Conservation (phyloP, 139 green algal genomes). For the Nannochloris sp. region DNA sequence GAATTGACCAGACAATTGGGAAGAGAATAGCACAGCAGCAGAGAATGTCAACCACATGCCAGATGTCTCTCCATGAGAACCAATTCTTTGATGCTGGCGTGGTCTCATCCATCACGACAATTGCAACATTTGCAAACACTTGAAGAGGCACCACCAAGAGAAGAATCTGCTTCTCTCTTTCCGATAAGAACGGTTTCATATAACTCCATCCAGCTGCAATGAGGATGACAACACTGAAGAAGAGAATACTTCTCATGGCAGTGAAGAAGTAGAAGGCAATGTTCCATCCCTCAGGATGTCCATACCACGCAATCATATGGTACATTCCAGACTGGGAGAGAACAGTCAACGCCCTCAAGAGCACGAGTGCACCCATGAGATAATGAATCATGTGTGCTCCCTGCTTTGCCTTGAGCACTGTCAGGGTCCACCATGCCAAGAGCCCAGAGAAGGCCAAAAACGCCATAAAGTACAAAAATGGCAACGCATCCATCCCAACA, state of each 20-base stretch:
- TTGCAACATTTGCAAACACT: slow-evolving; percentile 88
- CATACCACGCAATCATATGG: slow-evolving; percentile 64
- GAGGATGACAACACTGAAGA: slow-evolving; percentile 88
- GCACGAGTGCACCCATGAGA: slow-evolving; percentile 79
- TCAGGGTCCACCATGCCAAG: slow-evolving; percentile 48
- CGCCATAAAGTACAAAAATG: slow-evolving; percentile 80
- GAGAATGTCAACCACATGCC: slow-evolving; percentile 94
- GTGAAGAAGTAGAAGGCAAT: slow-evolving; percentile 95
- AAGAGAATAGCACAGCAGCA: slow-evolving; percentile 98
- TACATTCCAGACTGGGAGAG: slow-evolving; percentile 53
- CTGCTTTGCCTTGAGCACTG: slow-evolving; percentile 36
- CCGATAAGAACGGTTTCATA: slow-evolving; percentile 87
- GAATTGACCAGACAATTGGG: slow-evolving; percentile 97
- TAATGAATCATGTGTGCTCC: slow-evolving; percentile 77
- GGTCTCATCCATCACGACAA: slow-evolving; percentile 82
- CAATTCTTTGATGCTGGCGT: slow-evolving; percentile 62
- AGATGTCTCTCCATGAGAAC: slow-evolving; percentile 91
- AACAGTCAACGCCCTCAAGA: slow-evolving; percentile 82
- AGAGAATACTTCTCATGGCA: slow-evolving; percentile 78
- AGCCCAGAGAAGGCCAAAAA: slow-evolving; percentile 65
- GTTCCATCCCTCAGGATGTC: slow-evolving; percentile 86
- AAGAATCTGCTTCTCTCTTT: slow-evolving; percentile 79
- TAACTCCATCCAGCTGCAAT: slow-evolving; percentile 81
- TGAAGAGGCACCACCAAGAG: slow-evolving; percentile 93
- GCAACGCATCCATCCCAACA: slow-evolving; percentile 77